Evolutionary conservation across 169 alveolate genomes (phyloP), one percentile per base, ranked within the genome.

Genomic region (Cryptosporidium andersoni): DNA sequence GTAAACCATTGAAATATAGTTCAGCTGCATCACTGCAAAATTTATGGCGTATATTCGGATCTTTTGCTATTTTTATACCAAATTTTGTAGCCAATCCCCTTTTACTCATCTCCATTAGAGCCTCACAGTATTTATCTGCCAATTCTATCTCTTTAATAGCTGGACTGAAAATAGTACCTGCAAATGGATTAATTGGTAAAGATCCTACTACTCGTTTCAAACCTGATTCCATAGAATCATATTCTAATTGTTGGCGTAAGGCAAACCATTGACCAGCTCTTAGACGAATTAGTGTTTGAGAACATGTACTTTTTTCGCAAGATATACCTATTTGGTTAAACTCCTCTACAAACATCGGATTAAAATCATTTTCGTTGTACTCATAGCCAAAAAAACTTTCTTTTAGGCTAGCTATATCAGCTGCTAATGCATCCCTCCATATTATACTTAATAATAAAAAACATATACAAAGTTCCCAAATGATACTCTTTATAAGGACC

Each of bases 261-360:
- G 81, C 81, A 55, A 66, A 66, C 81, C 81, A 66, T 14, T 66
- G 81, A 11, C 81, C 81, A 39, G 66, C 55, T 40, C 65, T 66
- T 52, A 66, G 81, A 37, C 81, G 51, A 52, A 9, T 51, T 12
- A 37, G 51, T 3, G 37, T 34, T 37, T 66, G 55, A 6, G 81
- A 55, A 66, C 47, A 34, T 3, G 14, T 66, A 12, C 55, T 51
- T 25, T 25, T 0, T 25, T 25, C 0, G 25, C 25, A 25, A 25
- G 25, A 25, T 25, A 25, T 25, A 25, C 25, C 25, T 36, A 66
- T 51, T 34, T 66, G 60, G 36, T 66, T 66, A 14, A 66, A 53
- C 65, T 66, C 81, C 14, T 66, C 65, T 4, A 66, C 65, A 39
- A 66, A 66, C 12, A 66, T 51, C 4, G 81, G 81, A 14, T 66